These are phyloP conservation scores for Trametes maxima DNA, from an alignment of 768 basidiomycete species.

Conservation along the genomic window DNA sequence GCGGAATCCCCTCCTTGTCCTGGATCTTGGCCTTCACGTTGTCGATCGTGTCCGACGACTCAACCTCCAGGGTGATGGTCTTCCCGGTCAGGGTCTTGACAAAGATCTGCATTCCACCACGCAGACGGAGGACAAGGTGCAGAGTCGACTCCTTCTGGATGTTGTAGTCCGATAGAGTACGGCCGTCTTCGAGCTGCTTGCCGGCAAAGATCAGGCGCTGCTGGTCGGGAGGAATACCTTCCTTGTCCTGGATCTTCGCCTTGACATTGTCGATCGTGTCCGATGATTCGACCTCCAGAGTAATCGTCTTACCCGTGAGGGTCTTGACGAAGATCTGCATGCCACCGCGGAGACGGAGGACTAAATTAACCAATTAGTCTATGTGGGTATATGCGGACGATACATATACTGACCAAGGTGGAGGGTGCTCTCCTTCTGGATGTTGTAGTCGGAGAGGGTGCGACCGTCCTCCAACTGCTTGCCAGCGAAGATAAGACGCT, in stretches of 20 bases:
- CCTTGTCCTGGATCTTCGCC: slow-evolving; percentile 38
- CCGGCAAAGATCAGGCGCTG: slow-evolving; percentile 37
- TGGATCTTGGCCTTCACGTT: slow-evolving; percentile 37
- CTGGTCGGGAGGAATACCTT: slow-evolving; percentile 36
- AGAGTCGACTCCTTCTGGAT: slow-evolving; percentile 35
- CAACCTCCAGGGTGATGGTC: slow-evolving; percentile 60
- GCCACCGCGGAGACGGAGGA: slow-evolving; percentile 43
- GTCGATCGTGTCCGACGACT: slow-evolving; percentile 36
- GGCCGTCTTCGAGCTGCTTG: slow-evolving; percentile 37
- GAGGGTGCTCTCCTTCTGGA: slow-evolving; percentile 86
- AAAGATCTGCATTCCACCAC: slow-evolving; percentile 47
- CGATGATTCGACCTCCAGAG: slow-evolving; percentile 50
- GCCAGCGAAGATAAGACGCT: slow-evolving; percentile 39
- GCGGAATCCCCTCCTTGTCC: slow-evolving; percentile 37
- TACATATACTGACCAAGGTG: slow-evolving; percentile 46
- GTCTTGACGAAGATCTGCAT: slow-evolving; percentile 55
- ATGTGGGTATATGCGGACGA: slow-evolving; percentile 4
- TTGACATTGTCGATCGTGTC: slow-evolving; percentile 37
- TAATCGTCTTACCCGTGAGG: slow-evolving; percentile 57
- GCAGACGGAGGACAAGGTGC: slow-evolving; percentile 43
- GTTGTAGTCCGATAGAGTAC: slow-evolving; percentile 36
- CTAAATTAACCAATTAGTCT: slow-evolving; percentile 23
- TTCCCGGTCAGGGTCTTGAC: slow-evolving; percentile 54
- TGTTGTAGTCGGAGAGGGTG: slow-evolving; percentile 64
- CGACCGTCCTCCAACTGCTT: slow-evolving; percentile 64